Evolutionary conservation across 2,329 filamentous ascomycete species (phyloP), one percentile per base, ranked within the genome.

Genomic region (Ophiocordyceps sinensis): DNA sequence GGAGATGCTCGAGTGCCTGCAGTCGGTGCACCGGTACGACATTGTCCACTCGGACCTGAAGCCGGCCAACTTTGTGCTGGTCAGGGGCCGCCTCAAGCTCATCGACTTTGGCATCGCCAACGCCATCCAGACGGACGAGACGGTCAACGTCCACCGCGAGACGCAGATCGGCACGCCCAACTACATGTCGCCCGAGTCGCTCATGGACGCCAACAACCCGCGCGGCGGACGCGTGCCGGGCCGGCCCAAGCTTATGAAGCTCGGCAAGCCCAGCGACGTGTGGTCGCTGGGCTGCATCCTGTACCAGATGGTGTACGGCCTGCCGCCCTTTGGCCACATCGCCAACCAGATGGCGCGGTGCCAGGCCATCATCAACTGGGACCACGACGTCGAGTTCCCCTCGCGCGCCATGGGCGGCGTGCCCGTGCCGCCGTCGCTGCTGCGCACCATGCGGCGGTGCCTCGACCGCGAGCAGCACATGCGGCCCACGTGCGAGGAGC

Each of bases 101-200:
- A 98, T 98, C 54, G 91, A 98, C 63, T 98, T 98, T 59, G 91
- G 91, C 51, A 98, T 98, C 55, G 91, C 91, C 43, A 94, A 95
- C 55, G 88, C 91, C 39, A 98, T 98, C 52, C 84, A 94, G 62
- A 85, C 80, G 1, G 91, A 96, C 57, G 79, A 95, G 62, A 98
- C 91, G 0, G 83, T 95, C 60, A 98, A 98, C 51, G 88, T 98
- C 11, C 91, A 98, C 62, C 84, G 91, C 43, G 91, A 98, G 57
- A 85, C 82, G 11, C 87, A 96, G 63, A 80, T 96, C 47, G 91
- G 93, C 43, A 98, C 91, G 0, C 88, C 91, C 4, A 98, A 94
- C 60, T 98, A 95, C 67, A 98, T 98, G 91, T 93, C 86, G 1
- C 91, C 91, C 0, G 91, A 98, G 62, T 87, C 84, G 3, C 73